Conservation (phyloP, 352 stramenopile species). For the Elongisporangium anandrum region DNA sequence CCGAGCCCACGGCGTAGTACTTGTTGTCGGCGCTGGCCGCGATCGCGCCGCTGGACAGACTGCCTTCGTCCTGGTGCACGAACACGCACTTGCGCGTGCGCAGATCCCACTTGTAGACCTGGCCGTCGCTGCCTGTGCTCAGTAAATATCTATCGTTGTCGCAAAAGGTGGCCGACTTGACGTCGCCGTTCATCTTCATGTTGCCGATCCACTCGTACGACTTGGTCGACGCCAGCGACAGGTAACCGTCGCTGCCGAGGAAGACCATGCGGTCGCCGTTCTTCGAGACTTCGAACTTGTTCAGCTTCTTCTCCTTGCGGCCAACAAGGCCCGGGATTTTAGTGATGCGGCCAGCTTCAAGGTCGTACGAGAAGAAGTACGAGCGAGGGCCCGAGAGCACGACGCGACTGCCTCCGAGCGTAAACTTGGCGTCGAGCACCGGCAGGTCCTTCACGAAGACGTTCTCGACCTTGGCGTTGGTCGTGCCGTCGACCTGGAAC, state of each 20-base stretch:
- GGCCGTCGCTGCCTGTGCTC: constrained; percentile 92
- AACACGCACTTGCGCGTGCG: constrained; percentile 79
- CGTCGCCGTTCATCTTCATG: constrained; percentile 96
- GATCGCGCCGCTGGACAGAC: constrained; percentile 77
- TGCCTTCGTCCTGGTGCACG: constrained; percentile 82
- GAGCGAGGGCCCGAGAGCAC: constrained; percentile 90
- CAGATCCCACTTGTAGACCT: constrained; percentile 97
- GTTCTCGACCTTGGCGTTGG: constrained; percentile 87
- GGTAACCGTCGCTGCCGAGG: constrained; percentile 93
- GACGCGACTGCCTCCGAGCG: constrained; percentile 68
- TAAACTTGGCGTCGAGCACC: constrained; percentile 85
- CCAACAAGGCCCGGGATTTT: constrained; percentile 89
- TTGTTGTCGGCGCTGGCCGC: constrained; percentile 59
- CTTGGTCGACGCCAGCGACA: constrained; percentile 90
- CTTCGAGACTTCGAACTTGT: constrained; percentile 89
- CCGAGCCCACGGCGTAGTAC: constrained; percentile 90
- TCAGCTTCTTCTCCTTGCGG: constrained; percentile 89
- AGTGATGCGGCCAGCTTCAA: constrained; percentile 88
- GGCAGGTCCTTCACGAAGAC: constrained; percentile 90
- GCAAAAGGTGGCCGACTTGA: constrained; percentile 88
- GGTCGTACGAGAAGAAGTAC: constrained; percentile 97
- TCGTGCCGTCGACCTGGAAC: constrained; percentile 90
- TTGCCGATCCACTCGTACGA: constrained; percentile 92
- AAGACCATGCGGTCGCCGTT: constrained; percentile 91
- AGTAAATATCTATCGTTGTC: constrained; percentile 91